Base-by-base conservation (phyloP, 148 eudicot genomes). In the Vaccinium macrocarpon region DNA sequence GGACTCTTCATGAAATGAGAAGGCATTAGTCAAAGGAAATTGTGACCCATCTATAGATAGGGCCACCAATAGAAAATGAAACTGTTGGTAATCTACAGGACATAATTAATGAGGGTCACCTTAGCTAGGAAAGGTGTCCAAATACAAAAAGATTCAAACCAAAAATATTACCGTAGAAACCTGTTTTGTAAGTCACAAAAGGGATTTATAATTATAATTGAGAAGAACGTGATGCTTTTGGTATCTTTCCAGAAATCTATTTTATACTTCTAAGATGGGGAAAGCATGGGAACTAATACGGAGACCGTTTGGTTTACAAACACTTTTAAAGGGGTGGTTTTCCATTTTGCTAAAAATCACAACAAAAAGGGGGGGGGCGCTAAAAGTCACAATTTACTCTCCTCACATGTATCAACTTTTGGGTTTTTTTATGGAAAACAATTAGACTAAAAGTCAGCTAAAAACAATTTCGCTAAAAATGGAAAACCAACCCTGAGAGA, bases 61-160 rank as follows among this genome's bases (percentile, higher is more conserved):
- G 73, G 38, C 73, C 73, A 68, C 73, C 73, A 29, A 68, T 68
- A 27, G 73, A 72, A 72, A 72, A 72, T 72, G 76, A 38, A 38
- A 72, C 49, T 35, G 46, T 35, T 7, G 76, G 76, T 10, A 18
- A 72, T 15, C 76, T 38, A 72, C 49, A 72, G n/a, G n/a, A 72
- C 76, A 72, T 32, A 32, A 76, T 38, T 76, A 48, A 27, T 48
- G 23, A 21, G 32, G 55, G n/a, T 76, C 25, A 76, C 5, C 55
- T 76, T 46, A 48, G 49, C 19, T 46, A 16, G 78, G 51, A 74
- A 74, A 74, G 78, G 3, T 35, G n/a, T 74, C 78, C 19, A 42
- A 74, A 74, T 29, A 11, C 18, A 29, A 29, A 42, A 15, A 16
- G 42, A 38, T 15, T 74, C 21, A 42, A 42, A 74, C 48, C 6